phyloP scores from a whole-genome alignment of 2,329 filamentous ascomycete genomes.

The Pseudocercospora ulei region DNA sequence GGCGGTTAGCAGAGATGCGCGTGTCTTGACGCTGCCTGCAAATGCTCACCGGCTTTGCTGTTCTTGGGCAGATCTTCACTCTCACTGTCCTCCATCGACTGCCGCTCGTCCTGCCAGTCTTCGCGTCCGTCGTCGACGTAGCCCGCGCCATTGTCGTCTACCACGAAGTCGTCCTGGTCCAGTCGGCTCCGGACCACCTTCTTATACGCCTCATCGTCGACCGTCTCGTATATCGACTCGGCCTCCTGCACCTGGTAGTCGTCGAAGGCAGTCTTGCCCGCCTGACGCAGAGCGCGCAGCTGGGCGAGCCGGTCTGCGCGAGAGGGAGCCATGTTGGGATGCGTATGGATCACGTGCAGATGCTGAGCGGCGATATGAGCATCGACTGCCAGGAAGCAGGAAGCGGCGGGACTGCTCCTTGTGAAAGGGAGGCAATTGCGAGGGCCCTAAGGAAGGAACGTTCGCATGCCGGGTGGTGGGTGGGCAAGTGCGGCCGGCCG shows the following conservation, averaged over 20 bases:
- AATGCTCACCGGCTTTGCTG: slow-evolving; percentile 47
- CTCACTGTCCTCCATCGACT: slow-evolving; percentile 59
- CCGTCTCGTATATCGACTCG: slow-evolving; percentile 81
- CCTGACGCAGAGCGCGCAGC: slow-evolving; percentile 70
- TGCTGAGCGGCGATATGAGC: slow-evolving; percentile 3
- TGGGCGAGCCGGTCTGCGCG: slow-evolving; percentile 50
- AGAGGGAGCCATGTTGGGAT: slow-evolving; percentile 28
- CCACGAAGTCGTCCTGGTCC: slow-evolving; percentile 93
- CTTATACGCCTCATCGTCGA: slow-evolving; percentile 95
- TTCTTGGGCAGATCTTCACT: slow-evolving; percentile 57
- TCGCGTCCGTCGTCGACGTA: slow-evolving; percentile 95
- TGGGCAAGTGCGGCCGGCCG: no score
- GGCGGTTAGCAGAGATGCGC: slow-evolving; percentile 9
- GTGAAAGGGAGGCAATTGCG: no score
- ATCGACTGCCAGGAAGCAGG: neutral
- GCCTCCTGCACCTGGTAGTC: slow-evolving; percentile 79
- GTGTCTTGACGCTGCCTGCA: no score
- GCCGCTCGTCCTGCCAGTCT: slow-evolving; percentile 71
- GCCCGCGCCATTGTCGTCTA: slow-evolving; percentile 94
- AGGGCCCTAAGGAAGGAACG: no score
- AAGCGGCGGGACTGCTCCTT: neutral
- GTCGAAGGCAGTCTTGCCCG: slow-evolving; percentile 84
- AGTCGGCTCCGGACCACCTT: slow-evolving; percentile 82
- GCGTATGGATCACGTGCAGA: neutral
- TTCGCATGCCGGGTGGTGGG: no score